A percentile compares a stretch with the other conserved stretches of the same genome.
Conservation (phyloP, 805 yeast species). For the Cyberlindnera xishuangbannaensis region DNA sequence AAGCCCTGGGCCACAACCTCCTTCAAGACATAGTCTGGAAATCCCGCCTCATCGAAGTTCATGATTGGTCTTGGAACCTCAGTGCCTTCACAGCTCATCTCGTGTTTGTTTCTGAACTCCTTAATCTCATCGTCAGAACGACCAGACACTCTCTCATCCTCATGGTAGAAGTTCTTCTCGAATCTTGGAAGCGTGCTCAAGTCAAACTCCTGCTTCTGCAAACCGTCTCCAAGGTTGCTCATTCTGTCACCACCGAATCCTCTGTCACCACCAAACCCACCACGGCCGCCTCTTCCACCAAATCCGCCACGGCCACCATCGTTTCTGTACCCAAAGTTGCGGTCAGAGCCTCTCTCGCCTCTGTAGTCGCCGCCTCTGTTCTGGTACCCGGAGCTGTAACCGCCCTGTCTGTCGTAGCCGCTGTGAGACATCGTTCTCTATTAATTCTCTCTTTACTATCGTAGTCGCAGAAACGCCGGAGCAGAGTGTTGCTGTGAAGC, state of each 20-base stretch:
- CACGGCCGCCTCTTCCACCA: conserved; percentile 24
- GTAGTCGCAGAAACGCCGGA: no score
- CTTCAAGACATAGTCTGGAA: conserved; percentile 86
- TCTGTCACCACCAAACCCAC: conserved; percentile 27
- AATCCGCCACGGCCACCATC: conserved; percentile 32
- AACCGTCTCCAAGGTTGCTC: conserved; percentile 46
- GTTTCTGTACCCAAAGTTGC: conserved; percentile 28
- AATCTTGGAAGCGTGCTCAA: conserved; percentile 72
- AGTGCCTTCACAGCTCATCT: conserved; percentile 78
- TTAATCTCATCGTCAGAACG: conserved; percentile 71
- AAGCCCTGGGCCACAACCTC: conserved; percentile 93
- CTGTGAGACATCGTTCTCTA: conserved; percentile 18
- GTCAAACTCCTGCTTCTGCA: conserved; percentile 80
- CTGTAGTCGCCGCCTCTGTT: conserved; percentile 18
- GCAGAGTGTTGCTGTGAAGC: no score
- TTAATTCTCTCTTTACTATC: no score
- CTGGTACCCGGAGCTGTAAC: conserved; percentile 21
- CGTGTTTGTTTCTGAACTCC: conserved; percentile 73
- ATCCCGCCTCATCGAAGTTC: conserved; percentile 92
- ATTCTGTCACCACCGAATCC: conserved; percentile 34
- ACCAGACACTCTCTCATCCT: conserved; percentile 68
- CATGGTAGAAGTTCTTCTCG: conserved; percentile 91
- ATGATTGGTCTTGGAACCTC: conserved; percentile 94
- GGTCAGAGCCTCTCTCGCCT: conserved; percentile 24
- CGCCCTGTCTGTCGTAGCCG: conserved; percentile 16